phyloP scores from a whole-genome alignment of 2,329 filamentous ascomycete species.

The Polychaeton citri region DNA sequence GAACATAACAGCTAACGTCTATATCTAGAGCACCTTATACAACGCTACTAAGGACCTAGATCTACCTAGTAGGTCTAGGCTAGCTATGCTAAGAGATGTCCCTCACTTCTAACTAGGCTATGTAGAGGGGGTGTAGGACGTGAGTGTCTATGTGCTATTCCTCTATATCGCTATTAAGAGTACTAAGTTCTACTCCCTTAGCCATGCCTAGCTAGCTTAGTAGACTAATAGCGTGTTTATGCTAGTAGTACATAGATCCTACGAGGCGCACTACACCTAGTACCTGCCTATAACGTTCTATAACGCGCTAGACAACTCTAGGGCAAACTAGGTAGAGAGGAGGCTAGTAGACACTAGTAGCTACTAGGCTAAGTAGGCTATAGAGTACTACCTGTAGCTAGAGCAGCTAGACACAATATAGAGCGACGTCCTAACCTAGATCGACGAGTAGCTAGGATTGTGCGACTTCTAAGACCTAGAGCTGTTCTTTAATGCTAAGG shows the following conservation, averaged over 20 bases:
- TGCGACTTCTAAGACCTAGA: slow-evolving; percentile 1
- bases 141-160: background rate
- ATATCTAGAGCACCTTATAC: background rate
- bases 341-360: background rate
- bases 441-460: background rate
- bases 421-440: background rate
- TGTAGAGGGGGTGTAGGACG: background rate
- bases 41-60: background rate
- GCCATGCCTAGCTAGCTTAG: background rate
- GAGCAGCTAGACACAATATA: background rate
- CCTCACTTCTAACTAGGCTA: background rate
- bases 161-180: background rate
- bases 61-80: background rate
- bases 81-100: background rate
- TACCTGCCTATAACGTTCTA: background rate
- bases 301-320: background rate
- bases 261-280: background rate
- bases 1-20: background rate
- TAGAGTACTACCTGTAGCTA: background rate
- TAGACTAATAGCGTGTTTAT: background rate
- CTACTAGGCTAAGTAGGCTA: background rate
- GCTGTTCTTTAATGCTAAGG: background rate
- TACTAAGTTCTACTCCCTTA: background rate
- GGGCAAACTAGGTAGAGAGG: background rate
- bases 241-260: background rate